A percentile compares a stretch with the other conserved stretches of the same genome.
Evolutionary conservation across 768 basidiomycete species (phyloP).

Genomic region (Suillus subluteus): DNA sequence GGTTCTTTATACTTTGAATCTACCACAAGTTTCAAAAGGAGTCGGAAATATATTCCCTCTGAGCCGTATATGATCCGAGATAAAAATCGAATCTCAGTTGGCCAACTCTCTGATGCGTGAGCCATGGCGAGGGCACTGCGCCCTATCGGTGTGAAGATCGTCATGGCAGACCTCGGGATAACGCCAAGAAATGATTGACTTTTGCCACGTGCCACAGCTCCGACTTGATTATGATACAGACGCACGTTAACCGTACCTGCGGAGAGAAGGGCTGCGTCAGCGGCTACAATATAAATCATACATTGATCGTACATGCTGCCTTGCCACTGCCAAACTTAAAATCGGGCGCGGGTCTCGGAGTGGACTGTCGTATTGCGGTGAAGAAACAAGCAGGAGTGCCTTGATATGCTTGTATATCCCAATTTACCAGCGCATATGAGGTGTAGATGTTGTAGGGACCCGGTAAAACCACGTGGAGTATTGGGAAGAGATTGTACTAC

Average conservation of each 20-base stretch:
- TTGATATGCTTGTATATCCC: not conserved
- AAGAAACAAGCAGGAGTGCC: not conserved
- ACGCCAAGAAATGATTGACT: not conserved
- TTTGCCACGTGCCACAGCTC: not conserved
- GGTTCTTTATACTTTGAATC: not conserved
- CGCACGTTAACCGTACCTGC: not conserved
- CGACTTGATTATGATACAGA: not conserved
- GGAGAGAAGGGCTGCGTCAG: too few relatives aligned
- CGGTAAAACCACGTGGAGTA: not conserved
- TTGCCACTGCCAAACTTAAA: not conserved
- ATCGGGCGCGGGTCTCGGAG: not conserved
- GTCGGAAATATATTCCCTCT: not conserved
- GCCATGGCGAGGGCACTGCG: not conserved
- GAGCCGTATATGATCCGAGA: not conserved
- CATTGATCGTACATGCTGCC: not conserved
- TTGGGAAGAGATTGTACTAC: not conserved
- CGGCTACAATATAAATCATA: not conserved
- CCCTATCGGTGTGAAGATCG: not conserved
- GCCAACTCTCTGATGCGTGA: not conserved
- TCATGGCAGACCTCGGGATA: not conserved
- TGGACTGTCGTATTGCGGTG: not conserved
- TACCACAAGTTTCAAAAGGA: not conserved
- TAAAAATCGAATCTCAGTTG: not conserved
- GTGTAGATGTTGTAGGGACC: not conserved
- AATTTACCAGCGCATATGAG: not conserved